These are phyloP conservation scores for Pyrenochaeta sp. DNA, from an alignment of 2,329 filamentous ascomycete species.

Conservation along the genomic window DNA sequence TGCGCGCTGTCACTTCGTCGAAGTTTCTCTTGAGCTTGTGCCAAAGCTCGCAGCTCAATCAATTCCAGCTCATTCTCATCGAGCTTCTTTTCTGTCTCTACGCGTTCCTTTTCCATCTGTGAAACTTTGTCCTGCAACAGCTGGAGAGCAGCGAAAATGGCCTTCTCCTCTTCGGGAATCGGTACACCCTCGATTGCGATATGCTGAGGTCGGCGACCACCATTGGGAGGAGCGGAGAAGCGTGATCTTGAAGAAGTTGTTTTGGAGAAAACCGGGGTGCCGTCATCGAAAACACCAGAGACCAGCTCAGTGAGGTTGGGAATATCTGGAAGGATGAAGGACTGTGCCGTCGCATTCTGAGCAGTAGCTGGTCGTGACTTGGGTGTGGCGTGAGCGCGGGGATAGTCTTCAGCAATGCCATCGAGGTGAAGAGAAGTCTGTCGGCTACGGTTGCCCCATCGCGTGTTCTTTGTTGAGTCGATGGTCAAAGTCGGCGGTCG, in stretches of 20 bases:
- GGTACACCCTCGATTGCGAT: conserved; percentile 61
- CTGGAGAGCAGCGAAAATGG: conserved; percentile 67
- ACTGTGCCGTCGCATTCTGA: conserved; percentile 62
- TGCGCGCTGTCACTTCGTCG: conserved; percentile 58
- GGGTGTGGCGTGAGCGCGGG: conserved; percentile 27
- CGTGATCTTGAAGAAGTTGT: conserved; percentile 60
- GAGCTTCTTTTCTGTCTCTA: conserved; percentile 57
- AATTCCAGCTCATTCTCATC: conserved; percentile 62
- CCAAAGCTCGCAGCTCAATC: conserved; percentile 57
- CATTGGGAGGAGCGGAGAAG: conserved; percentile 57
- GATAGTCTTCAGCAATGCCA: conserved; percentile 29
- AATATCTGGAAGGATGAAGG: conserved; percentile 67
- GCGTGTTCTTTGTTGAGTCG: conserved; percentile 58
- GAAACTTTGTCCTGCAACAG: conserved; percentile 65
- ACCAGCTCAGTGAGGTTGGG: conserved; percentile 68
- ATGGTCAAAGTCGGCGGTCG: conserved; percentile 55
- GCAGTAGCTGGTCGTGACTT: conserved; percentile 51
- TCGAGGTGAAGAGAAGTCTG: conserved; percentile 52
- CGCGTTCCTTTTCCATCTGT: conserved; percentile 63
- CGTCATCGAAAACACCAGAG: conserved; percentile 64
- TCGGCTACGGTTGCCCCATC: conserved; percentile 58
- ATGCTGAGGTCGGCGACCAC: conserved; percentile 46
- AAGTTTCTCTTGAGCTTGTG: conserved; percentile 50
- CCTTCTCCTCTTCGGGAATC: conserved; percentile 68
- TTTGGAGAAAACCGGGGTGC: conserved; percentile 64